Base-by-base conservation (phyloP, 768 basidiomycete genomes). In the Tephrocybe sp. region DNA sequence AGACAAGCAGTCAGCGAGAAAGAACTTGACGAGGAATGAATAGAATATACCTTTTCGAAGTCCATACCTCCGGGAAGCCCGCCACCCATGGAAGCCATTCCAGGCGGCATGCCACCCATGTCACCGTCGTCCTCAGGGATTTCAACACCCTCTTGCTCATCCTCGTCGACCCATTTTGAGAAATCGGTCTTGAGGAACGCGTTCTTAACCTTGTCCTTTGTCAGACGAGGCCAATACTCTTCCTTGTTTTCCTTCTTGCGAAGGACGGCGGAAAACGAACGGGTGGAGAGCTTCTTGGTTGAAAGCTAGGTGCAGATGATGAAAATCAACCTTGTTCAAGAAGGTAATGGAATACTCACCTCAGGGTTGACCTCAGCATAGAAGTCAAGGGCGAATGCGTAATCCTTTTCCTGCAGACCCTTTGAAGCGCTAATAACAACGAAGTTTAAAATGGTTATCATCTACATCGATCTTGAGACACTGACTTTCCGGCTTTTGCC, bases 171-270 rank as follows among this genome's bases (percentile, higher is more conserved):
- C 94, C 94, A 97, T 73, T 90, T 95, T 57, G 75, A 75, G 66
- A 97, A 97, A 68, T 97, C 91, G 38, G 93, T 97, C 79, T 97
- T 97, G 68, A 97, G 72, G 70, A 82, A 94, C 49, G 83, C 73
- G 43, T 77, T 82, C 69, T 80, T 90, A 52, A 80, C 62, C 68
- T 93, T 94, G 52, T 89, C 88, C 68, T 95, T 93, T 40, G 90
- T 93, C 44, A 98, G 74, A 50, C 94, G 81, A 21, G 91, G 90
- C 95, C 95, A 98, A 69, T 79, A 98, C 58, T 93, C 95, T 12
- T 70, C 64, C 62, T 84, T 69, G 24, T 65, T 60, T 49, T 84
- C 83, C 67, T 92, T 91, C 72, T 98, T 98, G 67, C 84, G 84
- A 47, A 98, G 74, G 41, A 84, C 70, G 38, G 84, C 72, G 55